A percentile compares a stretch with the other conserved stretches of the same genome.
These are phyloP conservation scores for Parastagonospora nodorum DNA, from an alignment of 2,329 filamentous ascomycete genomes.

Conservation along the genomic window DNA sequence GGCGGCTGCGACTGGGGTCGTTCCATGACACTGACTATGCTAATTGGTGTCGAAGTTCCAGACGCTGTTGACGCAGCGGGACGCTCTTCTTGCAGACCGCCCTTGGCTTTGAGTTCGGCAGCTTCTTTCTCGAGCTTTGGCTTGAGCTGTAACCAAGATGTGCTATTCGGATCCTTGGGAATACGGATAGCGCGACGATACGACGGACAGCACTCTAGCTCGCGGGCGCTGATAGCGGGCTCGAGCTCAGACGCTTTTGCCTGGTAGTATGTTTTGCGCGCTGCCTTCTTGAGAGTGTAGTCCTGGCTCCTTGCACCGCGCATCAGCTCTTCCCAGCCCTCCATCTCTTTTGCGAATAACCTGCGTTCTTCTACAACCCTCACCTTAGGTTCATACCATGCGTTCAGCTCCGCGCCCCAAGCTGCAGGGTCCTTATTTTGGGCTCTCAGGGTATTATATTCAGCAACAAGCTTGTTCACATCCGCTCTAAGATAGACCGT, in stretches of 20 bases:
- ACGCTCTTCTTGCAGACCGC: conserved; percentile 8
- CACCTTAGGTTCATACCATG: conserved; percentile 29
- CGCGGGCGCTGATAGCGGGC: conserved; percentile 42
- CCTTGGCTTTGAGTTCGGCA: conserved; percentile 21
- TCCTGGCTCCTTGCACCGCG: conserved; percentile 34
- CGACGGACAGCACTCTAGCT: conserved; percentile 46
- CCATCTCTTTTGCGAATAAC: conserved; percentile 43
- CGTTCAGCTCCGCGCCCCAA: conserved; percentile 26
- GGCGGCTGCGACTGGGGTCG: conserved; percentile 5
- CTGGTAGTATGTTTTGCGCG: conserved; percentile 43
- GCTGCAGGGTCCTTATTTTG: conserved; percentile 16
- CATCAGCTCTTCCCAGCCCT: conserved; percentile 43
- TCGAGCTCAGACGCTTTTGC: conserved; percentile 43
- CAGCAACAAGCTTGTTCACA: conserved; percentile 32
- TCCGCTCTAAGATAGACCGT: conserved; percentile 40
- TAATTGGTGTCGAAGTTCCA: conserved; percentile 24
- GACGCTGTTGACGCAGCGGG: conserved; percentile 21
- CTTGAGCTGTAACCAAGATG: conserved; percentile 43
- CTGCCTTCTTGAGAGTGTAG: conserved; percentile 39
- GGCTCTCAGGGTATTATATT: conserved; percentile 22
- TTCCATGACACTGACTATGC: conserved; percentile 16
- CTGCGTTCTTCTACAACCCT: conserved; percentile 37
- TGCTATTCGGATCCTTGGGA: conserved; percentile 44
- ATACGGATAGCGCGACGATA: conserved; percentile 48
- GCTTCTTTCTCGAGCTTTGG: conserved; percentile 45